A percentile compares a stretch with the other conserved stretches of the same genome.
Evolutionary conservation across 2,329 filamentous ascomycete genomes (phyloP).

Genomic region (Trichoderma arundinaceum): DNA sequence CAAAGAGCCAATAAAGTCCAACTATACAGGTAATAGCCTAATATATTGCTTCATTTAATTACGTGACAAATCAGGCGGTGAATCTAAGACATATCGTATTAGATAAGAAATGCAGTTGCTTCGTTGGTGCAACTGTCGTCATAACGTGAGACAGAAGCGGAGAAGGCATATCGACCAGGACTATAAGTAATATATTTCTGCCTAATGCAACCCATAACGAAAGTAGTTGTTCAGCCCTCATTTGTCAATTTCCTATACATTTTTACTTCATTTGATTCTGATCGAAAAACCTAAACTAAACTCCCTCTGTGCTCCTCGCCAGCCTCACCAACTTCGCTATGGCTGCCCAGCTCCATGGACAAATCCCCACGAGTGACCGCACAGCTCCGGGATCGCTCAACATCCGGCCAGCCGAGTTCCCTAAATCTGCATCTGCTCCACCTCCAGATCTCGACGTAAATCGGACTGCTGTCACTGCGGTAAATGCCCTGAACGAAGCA

Average conservation of each 20-base stretch:
- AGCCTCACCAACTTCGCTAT: conserved; percentile 1
- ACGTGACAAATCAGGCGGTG: neutral
- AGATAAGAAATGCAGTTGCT: neutral
- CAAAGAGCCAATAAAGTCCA: neutral
- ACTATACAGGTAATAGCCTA: neutral
- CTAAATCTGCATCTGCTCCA: conserved; percentile 38
- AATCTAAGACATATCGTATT: neutral
- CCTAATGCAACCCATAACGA: neutral
- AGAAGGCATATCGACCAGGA: neutral
- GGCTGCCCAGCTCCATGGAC: conserved; percentile 14
- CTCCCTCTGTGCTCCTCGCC: too few relatives aligned
- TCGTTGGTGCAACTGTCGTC: neutral
- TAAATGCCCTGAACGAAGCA: conserved; percentile 50
- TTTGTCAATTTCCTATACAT: too few relatives aligned
- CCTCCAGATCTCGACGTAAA: conserved; percentile 42
- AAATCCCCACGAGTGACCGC: conserved; percentile 4
- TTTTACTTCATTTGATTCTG: neutral
- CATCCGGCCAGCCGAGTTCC: conserved; percentile 54
- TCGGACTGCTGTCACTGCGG: conserved; percentile 46
- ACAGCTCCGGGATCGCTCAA: conserved; percentile 57
- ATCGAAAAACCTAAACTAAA: too few relatives aligned
- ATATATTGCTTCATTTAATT: neutral
- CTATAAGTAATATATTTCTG: neutral
- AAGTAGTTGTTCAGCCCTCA: neutral
- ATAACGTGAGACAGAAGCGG: neutral